A percentile compares a stretch with the other conserved stretches of the same genome.
Conservation (phyloP, 768 basidiomycete genomes). For the Leccinum obscurum region DNA sequence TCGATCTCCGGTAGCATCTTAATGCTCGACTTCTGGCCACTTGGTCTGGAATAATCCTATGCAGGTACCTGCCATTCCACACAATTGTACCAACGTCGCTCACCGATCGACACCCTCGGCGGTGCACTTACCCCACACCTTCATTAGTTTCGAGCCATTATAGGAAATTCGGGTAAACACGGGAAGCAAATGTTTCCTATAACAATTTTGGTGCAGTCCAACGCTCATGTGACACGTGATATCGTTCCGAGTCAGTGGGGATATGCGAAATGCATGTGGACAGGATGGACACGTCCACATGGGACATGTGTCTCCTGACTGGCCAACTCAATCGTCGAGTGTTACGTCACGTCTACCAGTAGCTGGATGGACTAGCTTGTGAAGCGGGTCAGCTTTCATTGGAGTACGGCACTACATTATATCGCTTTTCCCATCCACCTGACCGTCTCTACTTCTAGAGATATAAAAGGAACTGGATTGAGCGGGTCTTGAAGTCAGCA, state of each 20-base stretch:
- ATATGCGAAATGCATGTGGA: too few species aligned
- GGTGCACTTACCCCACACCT: too few species aligned
- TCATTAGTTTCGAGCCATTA: too few species aligned
- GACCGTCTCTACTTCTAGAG: not conserved
- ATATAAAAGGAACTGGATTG: conserved; percentile 18
- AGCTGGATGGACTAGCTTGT: not conserved
- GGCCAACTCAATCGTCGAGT: not conserved
- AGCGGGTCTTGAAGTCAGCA: not conserved
- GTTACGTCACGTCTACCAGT: not conserved
- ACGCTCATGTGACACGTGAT: not conserved
- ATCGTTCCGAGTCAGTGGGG: not conserved
- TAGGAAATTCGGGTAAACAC: too few species aligned
- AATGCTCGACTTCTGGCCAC: too few species aligned
- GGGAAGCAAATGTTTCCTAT: too few species aligned
- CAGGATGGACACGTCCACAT: not conserved
- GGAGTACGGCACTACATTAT: too few species aligned
- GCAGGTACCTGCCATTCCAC: too few species aligned
- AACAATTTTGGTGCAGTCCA: not conserved
- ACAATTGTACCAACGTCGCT: too few species aligned
- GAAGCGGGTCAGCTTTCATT: not conserved
- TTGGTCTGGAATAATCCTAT: too few species aligned
- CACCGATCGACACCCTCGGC: too few species aligned
- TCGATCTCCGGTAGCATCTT: too few species aligned
- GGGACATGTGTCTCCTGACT: not conserved
- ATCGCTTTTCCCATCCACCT: not conserved